Evolutionary conservation across 1,284 basidiomycete species (phyloP).

Genomic region (Coniophora puteana): DNA sequence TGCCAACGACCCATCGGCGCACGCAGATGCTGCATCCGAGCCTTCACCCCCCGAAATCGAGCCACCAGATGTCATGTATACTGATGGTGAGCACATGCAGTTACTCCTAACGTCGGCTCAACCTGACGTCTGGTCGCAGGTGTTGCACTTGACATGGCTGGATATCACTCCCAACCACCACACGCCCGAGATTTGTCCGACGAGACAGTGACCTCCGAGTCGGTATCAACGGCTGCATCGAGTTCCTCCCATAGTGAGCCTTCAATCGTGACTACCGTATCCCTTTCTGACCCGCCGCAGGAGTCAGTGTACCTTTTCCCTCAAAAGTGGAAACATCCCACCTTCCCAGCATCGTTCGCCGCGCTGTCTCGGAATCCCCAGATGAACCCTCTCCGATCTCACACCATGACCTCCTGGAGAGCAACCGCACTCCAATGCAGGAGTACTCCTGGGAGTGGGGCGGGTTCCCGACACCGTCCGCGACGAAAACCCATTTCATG

Average conservation of each 20-base stretch:
- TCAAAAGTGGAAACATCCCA: slow-evolving; percentile 12
- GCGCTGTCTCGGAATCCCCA: slow-evolving; percentile 23
- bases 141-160: slow-evolving; percentile 62
- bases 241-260: not conserved
- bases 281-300: slow-evolving; percentile 1
- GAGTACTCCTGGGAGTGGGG: slow-evolving; percentile 89
- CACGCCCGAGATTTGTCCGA: slow-evolving; percentile 36
- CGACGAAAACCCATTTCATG: slow-evolving; percentile 50
- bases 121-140: slow-evolving; percentile 32
- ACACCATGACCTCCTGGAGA: slow-evolving; percentile 10
- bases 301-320: slow-evolving; percentile 15
- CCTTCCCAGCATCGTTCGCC: slow-evolving; percentile 23
- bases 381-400: slow-evolving; percentile 5
- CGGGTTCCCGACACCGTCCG: slow-evolving; percentile 76
- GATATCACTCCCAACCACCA: slow-evolving; percentile 53
- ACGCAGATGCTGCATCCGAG: slow-evolving; percentile 42
- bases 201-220: slow-evolving; percentile 28
- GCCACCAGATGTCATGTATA: slow-evolving; percentile 67
- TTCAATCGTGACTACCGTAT: not conserved
- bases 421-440: slow-evolving; percentile 28
- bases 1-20: slow-evolving; percentile 15
- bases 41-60: slow-evolving; percentile 44
- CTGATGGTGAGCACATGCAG: slow-evolving; percentile 48
- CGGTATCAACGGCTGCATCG: not conserved
- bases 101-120: slow-evolving; percentile 4